phyloP scores from a whole-genome alignment of 352 stramenopile genomes.

The Globisporangium polare region DNA sequence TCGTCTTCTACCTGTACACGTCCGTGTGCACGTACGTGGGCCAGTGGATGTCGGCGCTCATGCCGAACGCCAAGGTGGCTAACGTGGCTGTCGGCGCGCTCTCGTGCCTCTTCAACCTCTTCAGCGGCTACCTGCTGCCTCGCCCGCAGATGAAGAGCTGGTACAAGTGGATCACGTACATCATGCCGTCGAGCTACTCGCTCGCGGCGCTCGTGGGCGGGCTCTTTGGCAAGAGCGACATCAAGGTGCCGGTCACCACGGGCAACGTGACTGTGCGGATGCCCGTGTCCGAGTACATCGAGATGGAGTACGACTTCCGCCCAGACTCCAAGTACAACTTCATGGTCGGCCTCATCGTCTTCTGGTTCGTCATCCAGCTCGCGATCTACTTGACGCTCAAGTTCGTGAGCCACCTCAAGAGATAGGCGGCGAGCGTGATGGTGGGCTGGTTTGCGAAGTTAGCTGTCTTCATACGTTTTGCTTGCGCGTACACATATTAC shows the following conservation, averaged over 20 bases:
- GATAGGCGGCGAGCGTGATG: conserved; percentile 19
- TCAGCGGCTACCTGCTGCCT: conserved; percentile 35
- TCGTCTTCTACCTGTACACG: conserved; percentile 42
- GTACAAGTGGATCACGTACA: conserved; percentile 40
- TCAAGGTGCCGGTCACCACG: conserved; percentile 18
- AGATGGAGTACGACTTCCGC: conserved; percentile 50
- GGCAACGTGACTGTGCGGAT: no score
- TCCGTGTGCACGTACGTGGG: conserved; percentile 48
- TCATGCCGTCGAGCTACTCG: conserved; percentile 36
- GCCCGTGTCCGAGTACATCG: conserved; percentile 20
- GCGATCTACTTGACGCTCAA: conserved; percentile 61
- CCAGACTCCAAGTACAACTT: conserved; percentile 42
- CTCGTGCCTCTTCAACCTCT: conserved; percentile 68
- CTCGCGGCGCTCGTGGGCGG: conserved; percentile 24
- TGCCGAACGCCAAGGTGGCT: conserved; percentile 70
- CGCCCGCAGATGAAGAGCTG: conserved; percentile 27
- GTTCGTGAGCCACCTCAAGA: conserved; percentile 69
- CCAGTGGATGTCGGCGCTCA: conserved; percentile 72
- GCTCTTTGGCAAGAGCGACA: conserved; percentile 30
- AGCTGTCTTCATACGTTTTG: no score
- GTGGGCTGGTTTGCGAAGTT: no score
- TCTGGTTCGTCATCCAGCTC: conserved; percentile 14
- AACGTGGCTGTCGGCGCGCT: conserved; percentile 68
- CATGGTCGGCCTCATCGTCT: conserved; percentile 44
- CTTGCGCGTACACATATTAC: no score